Evolutionary conservation across 2,329 filamentous ascomycete species (phyloP).

Genomic region (Claviceps capensis): DNA sequence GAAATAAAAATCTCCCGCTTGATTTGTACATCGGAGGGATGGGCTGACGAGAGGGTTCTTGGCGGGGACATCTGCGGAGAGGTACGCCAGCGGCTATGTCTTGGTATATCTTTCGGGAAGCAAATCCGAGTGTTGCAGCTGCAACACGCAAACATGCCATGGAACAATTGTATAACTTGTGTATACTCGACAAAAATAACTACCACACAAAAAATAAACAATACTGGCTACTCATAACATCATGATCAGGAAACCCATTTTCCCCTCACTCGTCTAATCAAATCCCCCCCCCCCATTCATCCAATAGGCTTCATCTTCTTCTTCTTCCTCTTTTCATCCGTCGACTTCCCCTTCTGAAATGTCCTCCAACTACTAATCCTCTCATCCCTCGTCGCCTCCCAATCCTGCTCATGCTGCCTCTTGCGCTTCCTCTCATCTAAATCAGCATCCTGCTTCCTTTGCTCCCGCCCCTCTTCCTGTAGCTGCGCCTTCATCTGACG

Average conservation of each 20-base stretch:
- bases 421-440: constrained; percentile 67
- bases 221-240: not conserved
- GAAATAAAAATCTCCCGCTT: too few relatives aligned
- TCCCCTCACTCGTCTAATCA: not conserved
- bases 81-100: too few relatives aligned
- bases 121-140: not conserved
- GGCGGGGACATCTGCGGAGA: too few relatives aligned
- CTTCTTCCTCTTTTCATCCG: constrained; percentile 41
- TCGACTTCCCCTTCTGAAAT: constrained; percentile 65
- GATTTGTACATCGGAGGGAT: too few relatives aligned
- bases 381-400: constrained; percentile 85
- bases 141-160: not conserved
- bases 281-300: constrained; percentile 13
- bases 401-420: constrained; percentile 85
- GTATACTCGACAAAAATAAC: not conserved
- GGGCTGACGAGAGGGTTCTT: too few relatives aligned
- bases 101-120: too few relatives aligned
- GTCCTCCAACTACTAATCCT: constrained; percentile 89
- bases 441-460: constrained; percentile 77
- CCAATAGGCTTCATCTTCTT: constrained; percentile 57
- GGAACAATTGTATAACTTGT: constrained; percentile 5
- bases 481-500: constrained; percentile 86
- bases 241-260: not conserved
- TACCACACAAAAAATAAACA: not conserved
- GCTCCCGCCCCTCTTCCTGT: constrained; percentile 88